phyloP scores from a whole-genome alignment of 2,329 filamentous ascomycete species.

The Rosellinia necatrix region DNA sequence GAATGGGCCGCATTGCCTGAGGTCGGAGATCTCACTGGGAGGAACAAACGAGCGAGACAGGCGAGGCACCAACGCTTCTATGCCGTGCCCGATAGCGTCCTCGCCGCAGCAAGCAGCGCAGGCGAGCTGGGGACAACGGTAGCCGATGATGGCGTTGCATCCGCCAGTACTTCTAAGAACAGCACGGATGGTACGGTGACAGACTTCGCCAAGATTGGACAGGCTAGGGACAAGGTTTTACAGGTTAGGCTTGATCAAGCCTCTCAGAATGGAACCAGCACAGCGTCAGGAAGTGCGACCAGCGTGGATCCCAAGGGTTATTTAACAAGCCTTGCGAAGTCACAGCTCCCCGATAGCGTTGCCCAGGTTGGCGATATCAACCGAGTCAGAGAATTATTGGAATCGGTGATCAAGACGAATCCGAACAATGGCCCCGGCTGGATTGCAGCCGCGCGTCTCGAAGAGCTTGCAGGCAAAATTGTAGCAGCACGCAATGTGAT shows the following conservation, averaged over 20 bases:
- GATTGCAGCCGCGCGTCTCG: slow-evolving; percentile 90
- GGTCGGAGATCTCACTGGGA: slow-evolving; percentile 94
- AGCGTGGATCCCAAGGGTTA: slow-evolving; percentile 96
- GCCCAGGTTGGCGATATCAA: slow-evolving; percentile 93
- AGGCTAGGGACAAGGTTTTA: slow-evolving; percentile 92
- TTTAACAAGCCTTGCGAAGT: slow-evolving; percentile 85
- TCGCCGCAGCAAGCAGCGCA: slow-evolving; percentile 82
- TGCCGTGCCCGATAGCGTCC: slow-evolving; percentile 93
- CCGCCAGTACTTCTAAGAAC: slow-evolving; percentile 42
- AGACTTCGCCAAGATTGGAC: slow-evolving; percentile 96
- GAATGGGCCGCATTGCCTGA: slow-evolving; percentile 97
- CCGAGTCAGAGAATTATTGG: slow-evolving; percentile 86
- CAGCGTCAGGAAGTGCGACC: slow-evolving; percentile 79
- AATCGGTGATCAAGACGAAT: slow-evolving; percentile 97
- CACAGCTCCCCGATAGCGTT: slow-evolving; percentile 77
- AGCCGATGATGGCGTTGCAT: slow-evolving; percentile 72
- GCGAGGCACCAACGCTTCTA: slow-evolving; percentile 86
- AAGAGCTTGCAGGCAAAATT: slow-evolving; percentile 90
- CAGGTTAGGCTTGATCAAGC: slow-evolving; percentile 93
- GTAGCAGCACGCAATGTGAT: slow-evolving; percentile 89
- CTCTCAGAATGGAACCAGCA: slow-evolving; percentile 69
- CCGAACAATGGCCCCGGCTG: slow-evolving; percentile 92
- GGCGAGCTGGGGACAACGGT: slow-evolving; percentile 86
- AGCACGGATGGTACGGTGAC: slow-evolving; percentile 87
- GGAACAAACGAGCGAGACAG: slow-evolving; percentile 84